Evolutionary conservation across 2,329 filamentous ascomycete species (phyloP).

Genomic region (Ceratocystis lukuohia): DNA sequence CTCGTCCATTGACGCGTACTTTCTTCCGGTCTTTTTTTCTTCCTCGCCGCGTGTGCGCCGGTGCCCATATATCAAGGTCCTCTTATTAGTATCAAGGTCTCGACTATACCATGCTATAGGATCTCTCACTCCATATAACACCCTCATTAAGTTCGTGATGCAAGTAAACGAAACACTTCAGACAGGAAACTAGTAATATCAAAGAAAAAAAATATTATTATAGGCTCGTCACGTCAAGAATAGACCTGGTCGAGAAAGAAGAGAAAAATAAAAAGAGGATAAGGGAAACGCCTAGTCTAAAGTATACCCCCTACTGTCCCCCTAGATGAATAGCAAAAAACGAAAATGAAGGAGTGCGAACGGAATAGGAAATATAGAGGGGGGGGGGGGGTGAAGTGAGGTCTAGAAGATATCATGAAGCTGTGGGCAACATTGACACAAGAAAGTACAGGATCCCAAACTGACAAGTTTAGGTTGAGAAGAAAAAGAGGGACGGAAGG

Average conservation of each 20-base stretch:
- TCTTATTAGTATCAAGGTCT: background rate
- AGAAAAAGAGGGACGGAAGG: background rate
- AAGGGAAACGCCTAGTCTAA: background rate
- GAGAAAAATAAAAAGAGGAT: background rate
- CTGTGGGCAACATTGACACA: background rate
- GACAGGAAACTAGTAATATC: background rate
- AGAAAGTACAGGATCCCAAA: background rate
- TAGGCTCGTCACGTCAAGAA: background rate
- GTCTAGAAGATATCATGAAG: slow-evolving; percentile 4
- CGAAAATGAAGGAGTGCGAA: background rate
- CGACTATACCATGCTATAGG: background rate
- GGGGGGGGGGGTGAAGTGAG: background rate
- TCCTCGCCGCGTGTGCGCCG: background rate
- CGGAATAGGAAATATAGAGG: background rate
- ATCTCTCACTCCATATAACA: background rate
- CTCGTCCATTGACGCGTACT: background rate
- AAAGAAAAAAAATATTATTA: slow-evolving; percentile 3
- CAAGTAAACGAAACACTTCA: background rate
- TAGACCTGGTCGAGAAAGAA: background rate
- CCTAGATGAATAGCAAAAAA: background rate
- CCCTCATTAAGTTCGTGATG: background rate
- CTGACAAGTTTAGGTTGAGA: background rate
- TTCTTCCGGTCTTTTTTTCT: background rate
- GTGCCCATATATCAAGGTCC: background rate
- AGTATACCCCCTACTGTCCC: background rate